Evolutionary conservation across 257 asterid genomes (phyloP).

Genomic region (Gentiana macrophylla): DNA sequence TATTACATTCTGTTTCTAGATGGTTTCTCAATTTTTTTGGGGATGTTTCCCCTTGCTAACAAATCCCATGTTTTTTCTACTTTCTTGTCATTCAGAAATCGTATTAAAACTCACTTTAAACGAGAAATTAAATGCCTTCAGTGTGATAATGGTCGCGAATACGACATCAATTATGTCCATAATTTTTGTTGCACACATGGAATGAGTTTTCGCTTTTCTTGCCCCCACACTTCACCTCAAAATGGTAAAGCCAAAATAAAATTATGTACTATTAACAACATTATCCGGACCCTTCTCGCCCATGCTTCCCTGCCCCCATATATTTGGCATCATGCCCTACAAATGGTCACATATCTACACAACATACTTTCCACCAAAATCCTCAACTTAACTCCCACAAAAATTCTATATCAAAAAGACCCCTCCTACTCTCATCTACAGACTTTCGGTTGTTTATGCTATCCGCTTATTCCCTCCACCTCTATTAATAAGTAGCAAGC

Average conservation of each 20-base stretch:
- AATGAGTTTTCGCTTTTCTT: not conserved
- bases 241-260: conserved; percentile 8
- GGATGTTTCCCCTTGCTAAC: too few relatives aligned
- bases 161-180: not conserved
- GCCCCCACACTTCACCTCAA: conserved; percentile 8
- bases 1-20: too few relatives aligned
- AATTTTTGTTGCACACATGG: not conserved
- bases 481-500: too few relatives aligned
- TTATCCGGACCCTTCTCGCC: not conserved
- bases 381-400: not conserved
- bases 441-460: too few relatives aligned
- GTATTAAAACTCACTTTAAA: not conserved
- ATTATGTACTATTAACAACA: not conserved
- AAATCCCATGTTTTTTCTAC: not conserved
- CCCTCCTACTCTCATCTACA: not conserved
- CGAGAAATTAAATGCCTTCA: not conserved
- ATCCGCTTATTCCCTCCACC: too few relatives aligned
- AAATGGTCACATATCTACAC: not conserved
- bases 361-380: not conserved
- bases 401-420: not conserved
- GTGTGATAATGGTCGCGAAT: conserved; percentile 1
- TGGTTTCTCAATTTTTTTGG: too few relatives aligned
- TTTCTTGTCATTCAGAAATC: not conserved
- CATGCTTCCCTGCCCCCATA: not conserved
- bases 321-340: conserved; percentile 6